Base-by-base conservation (phyloP, 1,139 yeast species). In the Debaryomyces sp. region DNA sequence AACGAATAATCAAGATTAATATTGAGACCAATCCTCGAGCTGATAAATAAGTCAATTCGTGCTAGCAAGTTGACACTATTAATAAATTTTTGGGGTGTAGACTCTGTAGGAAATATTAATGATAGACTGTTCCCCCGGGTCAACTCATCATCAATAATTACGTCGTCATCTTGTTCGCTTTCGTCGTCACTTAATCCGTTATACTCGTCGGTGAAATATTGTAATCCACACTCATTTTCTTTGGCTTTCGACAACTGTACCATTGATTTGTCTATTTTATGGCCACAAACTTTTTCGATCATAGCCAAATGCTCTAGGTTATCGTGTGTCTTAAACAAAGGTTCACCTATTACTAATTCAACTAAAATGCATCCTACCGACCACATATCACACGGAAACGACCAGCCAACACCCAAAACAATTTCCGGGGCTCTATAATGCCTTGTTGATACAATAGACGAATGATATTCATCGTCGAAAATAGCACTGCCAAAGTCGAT, bases 371-470 rank as follows among this genome's bases (percentile, higher is more conserved):
- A 92, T 0, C 97, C 99, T 48, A 94, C 79, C 1, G 97, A 89
- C 99, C 99, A 95, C 70, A 94, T 75, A 67, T 95, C 99, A 67
- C 99, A 94, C 1, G 92, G 90, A 56, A 79, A 86, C 3, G 90
- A 84, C 94, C 99, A 95, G 34, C 98, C 98, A 32, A 83, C 78
- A 1, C 97, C 97, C 34, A 95, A 71, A 2, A 94, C 92, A 56
- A 95, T 91, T 65, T 95, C 99, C 0, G 99, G 99, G 0, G 99
- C 99, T 49, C 99, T 76, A 68, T 95, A 95, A 68, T 95, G 99
- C 48, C 99, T 78, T 2, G 99, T 94, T 12, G 96, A 89, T 9
- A 95, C 97, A 23, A 95, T 85, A 33, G 87, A 84, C 8, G 96
- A 85, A 70, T 95, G 99, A 64, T 89, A 92, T 68, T 95, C 99